Evolutionary conservation across 2,329 filamentous ascomycete genomes (phyloP).

Genomic region (Anthostomella pinea): DNA sequence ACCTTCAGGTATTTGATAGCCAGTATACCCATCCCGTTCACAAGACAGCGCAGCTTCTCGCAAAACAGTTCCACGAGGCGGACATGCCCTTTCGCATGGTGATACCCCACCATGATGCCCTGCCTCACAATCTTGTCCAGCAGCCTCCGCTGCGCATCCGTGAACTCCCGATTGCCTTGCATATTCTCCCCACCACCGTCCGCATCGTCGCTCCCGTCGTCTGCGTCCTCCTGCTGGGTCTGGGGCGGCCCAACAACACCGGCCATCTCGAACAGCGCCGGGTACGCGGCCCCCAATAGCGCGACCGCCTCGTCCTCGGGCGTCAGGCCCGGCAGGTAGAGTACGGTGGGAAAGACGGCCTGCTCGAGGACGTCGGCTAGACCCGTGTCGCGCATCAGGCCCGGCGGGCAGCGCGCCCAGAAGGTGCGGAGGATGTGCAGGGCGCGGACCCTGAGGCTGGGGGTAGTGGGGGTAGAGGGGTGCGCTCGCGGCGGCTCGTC

Average conservation of each 20-base stretch:
- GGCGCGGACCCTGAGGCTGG: slow-evolving; percentile 53
- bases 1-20: slow-evolving; percentile 67
- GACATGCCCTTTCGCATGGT: slow-evolving; percentile 58
- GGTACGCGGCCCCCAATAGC: slow-evolving; percentile 65
- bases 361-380: slow-evolving; percentile 67
- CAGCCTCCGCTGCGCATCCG: slow-evolving; percentile 33
- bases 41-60: slow-evolving; percentile 43
- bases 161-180: slow-evolving; percentile 12
- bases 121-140: slow-evolving; percentile 55
- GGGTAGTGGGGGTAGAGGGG: too few species aligned
- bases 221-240: slow-evolving; percentile 7
- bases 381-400: slow-evolving; percentile 59
- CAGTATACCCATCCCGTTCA: slow-evolving; percentile 58
- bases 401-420: slow-evolving; percentile 50
- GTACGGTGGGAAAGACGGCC: slow-evolving; percentile 67
- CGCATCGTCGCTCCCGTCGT: slow-evolving; percentile 1
- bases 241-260: too few species aligned
- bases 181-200: not conserved
- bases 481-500: slow-evolving; percentile 63
- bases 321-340: slow-evolving; percentile 74
- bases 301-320: slow-evolving; percentile 65
- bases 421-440: slow-evolving; percentile 54
- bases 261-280: slow-evolving; percentile 60
- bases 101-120: slow-evolving; percentile 53
- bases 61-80: slow-evolving; percentile 57